Percentiles rank a stretch among this genome's conserved stretches.
Evolutionary conservation across 768 basidiomycete species (phyloP).

Genomic region (Russula brevipes): DNA sequence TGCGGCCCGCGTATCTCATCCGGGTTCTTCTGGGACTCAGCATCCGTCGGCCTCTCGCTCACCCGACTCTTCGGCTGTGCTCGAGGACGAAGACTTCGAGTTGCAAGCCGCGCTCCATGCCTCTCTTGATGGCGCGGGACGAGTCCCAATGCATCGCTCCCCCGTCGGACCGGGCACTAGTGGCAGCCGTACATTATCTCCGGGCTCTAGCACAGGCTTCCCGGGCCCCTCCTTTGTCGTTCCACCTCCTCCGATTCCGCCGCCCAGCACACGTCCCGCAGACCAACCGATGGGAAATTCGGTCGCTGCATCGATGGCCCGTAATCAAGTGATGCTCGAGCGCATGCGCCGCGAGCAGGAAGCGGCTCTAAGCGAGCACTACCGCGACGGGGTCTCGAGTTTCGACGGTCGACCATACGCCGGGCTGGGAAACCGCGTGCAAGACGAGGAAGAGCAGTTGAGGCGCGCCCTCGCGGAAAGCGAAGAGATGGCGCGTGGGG

Average conservation of each 20-base stretch:
- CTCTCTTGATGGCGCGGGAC: constrained; percentile 45
- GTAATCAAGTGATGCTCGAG: constrained; percentile 28
- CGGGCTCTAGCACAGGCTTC: background rate
- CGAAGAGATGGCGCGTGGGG: constrained; percentile 40
- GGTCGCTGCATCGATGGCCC: constrained; percentile 18
- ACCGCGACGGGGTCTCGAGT: constrained; percentile 33
- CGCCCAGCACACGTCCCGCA: constrained; percentile 27
- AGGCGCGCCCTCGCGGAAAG: constrained; percentile 59
- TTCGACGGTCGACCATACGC: constrained; percentile 22
- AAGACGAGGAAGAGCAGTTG: constrained; percentile 55
- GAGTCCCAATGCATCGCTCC: background rate
- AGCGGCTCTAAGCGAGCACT: constrained; percentile 48
- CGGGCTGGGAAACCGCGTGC: constrained; percentile 27
- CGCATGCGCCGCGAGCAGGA: constrained; percentile 52
- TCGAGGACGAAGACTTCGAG: constrained; percentile 83
- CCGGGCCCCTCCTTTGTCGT: constrained; percentile 26
- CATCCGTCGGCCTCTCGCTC: constrained; percentile 13
- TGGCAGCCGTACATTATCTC: background rate
- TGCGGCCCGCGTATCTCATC: constrained; percentile 58
- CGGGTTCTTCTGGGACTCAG: constrained; percentile 33
- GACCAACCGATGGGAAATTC: constrained; percentile 26
- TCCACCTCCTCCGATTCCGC: constrained; percentile 31
- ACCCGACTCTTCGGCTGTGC: constrained; percentile 28
- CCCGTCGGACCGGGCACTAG: background rate
- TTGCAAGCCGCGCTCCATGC: constrained; percentile 86